Evolutionary conservation across 176 grass and related monocot species (phyloP), one percentile per base, ranked within the genome.

Genomic region (Olyra latifolia): DNA sequence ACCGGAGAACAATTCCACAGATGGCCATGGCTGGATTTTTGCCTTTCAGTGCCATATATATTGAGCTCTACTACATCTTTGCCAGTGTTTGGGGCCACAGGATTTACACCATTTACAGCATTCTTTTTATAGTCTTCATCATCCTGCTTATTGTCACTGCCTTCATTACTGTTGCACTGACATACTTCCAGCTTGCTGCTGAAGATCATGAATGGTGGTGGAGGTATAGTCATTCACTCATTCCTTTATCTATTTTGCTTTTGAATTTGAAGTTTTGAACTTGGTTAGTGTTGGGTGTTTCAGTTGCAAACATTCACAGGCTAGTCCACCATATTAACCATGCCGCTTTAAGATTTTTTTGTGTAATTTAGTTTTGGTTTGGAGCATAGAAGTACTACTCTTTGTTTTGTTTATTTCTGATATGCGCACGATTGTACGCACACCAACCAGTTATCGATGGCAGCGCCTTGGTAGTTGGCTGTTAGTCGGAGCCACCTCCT

Each of bases 131-230:
- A 35, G 95, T 98, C 25, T 98, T 98, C 25, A 92, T 94, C 77
- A 98, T 98, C 81, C 90, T 98, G 40, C 89, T 98, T 11, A 87
- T 94, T 2, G 95, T 98, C 29, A 98, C 95, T 69, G 95, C 95
- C 44, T 98, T 94, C 79, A 98, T 98, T 76, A 98, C 95, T 28
- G 88, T 98, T 82, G 95, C 92, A 42, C 79, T 98, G 86, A 98
- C 95, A 10, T 98, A 98, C 92, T 98, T 98, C 78, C 95, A 98
- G 71, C 92, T 98, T 87, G 95, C 95, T 75, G 88, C 95, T 75
- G 95, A 98, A 90, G 95, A 98, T 79, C 95, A 98, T 81, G 95
- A 98, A 17, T 98, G 95, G 95, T 98, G 95, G 95, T 98, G 95
- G 95, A 98, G 95, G 95, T 98, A 92, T 28, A 35, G 27, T 61